Percentiles rank a stretch among this genome's conserved stretches.
These are phyloP conservation scores for Psophocarpus tetragonolobus DNA, from an alignment of 306 rosid species.

Conservation along the genomic window DNA sequence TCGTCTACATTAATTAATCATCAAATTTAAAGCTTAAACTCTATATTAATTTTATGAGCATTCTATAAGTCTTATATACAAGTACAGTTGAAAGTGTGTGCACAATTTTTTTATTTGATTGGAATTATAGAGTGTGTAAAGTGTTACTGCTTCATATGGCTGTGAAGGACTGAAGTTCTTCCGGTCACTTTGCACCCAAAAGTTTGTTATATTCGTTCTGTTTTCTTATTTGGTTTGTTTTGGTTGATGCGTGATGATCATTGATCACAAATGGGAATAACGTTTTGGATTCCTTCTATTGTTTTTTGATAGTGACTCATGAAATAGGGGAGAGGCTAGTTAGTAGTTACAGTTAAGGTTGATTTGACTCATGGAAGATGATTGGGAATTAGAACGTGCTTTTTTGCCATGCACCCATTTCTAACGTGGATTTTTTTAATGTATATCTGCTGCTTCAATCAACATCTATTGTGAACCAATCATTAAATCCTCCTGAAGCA, in stretches of 20 bases:
- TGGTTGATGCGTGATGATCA: conserved; percentile 22
- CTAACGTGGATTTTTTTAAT: not conserved
- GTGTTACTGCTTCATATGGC: not conserved
- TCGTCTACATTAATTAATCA: not conserved
- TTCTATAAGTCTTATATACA: not conserved
- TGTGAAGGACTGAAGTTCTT: not conserved
- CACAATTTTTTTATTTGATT: not conserved
- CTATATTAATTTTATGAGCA: not conserved
- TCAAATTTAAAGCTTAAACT: no score
- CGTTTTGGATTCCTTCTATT: not conserved
- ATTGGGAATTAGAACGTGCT: not conserved
- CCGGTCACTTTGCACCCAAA: not conserved
- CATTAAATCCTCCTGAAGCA: no score
- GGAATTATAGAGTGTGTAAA: not conserved
- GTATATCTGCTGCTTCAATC: no score
- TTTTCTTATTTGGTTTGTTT: not conserved
- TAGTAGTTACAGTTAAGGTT: not conserved
- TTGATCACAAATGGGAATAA: not conserved
- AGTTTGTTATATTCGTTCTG: not conserved
- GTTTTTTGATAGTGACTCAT: not conserved
- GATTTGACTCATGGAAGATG: not conserved
- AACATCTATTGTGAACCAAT: no score
- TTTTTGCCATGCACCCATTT: not conserved
- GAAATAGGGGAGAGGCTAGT: not conserved
- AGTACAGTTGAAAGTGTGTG: not conserved